Evolutionary conservation across 768 basidiomycete genomes (phyloP).

Genomic region (Hericium alpestre): DNA sequence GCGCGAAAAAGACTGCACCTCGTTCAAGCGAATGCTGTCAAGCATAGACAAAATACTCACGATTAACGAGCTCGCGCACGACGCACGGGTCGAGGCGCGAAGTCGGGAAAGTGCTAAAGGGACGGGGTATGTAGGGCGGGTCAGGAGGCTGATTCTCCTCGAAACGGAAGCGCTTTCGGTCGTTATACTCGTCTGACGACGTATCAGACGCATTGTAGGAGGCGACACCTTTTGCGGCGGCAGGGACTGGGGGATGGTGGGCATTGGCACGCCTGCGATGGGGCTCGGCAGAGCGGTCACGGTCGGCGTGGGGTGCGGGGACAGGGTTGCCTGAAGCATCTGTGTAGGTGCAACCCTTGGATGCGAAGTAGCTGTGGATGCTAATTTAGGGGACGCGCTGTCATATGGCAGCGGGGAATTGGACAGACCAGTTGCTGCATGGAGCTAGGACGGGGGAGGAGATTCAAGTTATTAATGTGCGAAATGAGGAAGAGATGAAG

Average conservation of each 20-base stretch:
- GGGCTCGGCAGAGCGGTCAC: slow-evolving; percentile 9
- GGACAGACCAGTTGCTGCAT: slow-evolving; percentile 66
- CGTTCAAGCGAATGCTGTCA: not conserved
- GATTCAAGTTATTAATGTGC: not conserved
- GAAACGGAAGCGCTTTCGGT: not conserved
- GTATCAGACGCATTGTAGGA: slow-evolving; percentile 1
- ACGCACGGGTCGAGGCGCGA: slow-evolving; percentile 12
- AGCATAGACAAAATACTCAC: slow-evolving; percentile 1
- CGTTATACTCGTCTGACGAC: not conserved
- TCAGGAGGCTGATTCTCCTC: not conserved
- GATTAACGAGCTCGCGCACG: slow-evolving; percentile 12
- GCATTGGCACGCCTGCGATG: slow-evolving; percentile 6
- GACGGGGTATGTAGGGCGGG: not conserved
- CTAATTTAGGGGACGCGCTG: slow-evolving; percentile 10
- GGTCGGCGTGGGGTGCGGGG: slow-evolving; percentile 38
- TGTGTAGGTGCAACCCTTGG: slow-evolving; percentile 72
- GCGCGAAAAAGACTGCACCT: slow-evolving; percentile 64
- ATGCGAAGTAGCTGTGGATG: slow-evolving; percentile 58
- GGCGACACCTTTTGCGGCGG: slow-evolving; percentile 2
- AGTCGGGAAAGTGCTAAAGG: not conserved
- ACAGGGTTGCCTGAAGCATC: slow-evolving; percentile 73
- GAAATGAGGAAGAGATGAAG: slow-evolving; percentile 1
- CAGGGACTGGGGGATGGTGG: slow-evolving; percentile 3
- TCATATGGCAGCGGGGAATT: not conserved
- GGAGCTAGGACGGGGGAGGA: slow-evolving; percentile 37